Evolutionary conservation across 768 basidiomycete species (phyloP), one percentile per base, ranked within the genome.

Genomic region (Cubamyces lactineus): DNA sequence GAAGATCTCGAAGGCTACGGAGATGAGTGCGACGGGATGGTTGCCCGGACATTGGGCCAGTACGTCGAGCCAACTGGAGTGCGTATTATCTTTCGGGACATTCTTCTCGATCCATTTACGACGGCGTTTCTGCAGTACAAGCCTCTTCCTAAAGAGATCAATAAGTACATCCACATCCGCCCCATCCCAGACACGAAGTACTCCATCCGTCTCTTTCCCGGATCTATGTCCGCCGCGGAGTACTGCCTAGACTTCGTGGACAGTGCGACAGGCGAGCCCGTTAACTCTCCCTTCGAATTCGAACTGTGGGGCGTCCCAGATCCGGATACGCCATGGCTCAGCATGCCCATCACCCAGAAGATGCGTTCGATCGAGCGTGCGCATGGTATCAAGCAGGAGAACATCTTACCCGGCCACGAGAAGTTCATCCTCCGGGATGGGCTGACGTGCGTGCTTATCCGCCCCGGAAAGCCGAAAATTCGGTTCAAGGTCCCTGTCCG

Each of bases 111-210:
- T n/a, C n/a, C n/a, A n/a, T n/a, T n/a, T n/a, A n/a, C n/a, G n/a
- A n/a, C n/a, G n/a, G n/a, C n/a, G n/a, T n/a, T n/a, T n/a, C n/a
- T n/a, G n/a, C n/a, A n/a, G n/a, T n/a, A n/a, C n/a, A 47, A 47
- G 46, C 46, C 46, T 2, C 46, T 7, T 24, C 46, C 46, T 2
- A 23, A 23, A 24, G 46, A 47, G 23, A 11, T 24, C 46, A 21
- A 19, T 23, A 19, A 19, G 13, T 47, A 21, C 23, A 23, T 47
- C 46, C 50, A 38, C 6, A 19, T 52, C 4, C 50, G 50, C n/a
- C 50, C 50, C 30, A 52, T 52, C 15, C 50, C 30, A 8, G 50
- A 52, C 34, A n/a, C 50, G 30, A 34, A 52, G 17, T 52, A 52
- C 34, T 52, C 30, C 2, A 34, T 52, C 34, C 28, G 50, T 6